A percentile compares a stretch with the other conserved stretches of the same genome.
Evolutionary conservation across 1,139 yeast genomes (phyloP).

Genomic region (Geotrichum bryndzae): DNA sequence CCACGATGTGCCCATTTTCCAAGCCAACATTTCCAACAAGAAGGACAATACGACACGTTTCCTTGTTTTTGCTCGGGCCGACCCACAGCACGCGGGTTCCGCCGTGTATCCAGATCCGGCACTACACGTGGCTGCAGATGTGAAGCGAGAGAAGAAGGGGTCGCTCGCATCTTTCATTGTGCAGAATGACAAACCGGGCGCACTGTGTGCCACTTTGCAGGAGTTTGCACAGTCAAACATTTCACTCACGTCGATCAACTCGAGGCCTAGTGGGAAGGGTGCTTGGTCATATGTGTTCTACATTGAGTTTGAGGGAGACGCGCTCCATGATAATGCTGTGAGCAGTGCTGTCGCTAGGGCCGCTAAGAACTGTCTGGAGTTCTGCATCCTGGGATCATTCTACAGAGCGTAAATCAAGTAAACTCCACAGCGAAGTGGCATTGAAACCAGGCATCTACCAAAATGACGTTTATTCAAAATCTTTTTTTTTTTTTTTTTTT

Average conservation of each 20-base stretch:
- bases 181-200: conserved; percentile 65
- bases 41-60: conserved; percentile 79
- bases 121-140: background rate
- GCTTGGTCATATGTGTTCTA: conserved; percentile 87
- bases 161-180: conserved; percentile 63
- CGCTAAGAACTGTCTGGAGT: background rate
- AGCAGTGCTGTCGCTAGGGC: conserved; percentile 6
- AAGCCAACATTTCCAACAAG: conserved; percentile 59
- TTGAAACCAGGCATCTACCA: background rate
- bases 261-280: conserved; percentile 53
- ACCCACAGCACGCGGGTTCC: background rate
- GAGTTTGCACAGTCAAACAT: conserved; percentile 53
- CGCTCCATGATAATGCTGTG: background rate
- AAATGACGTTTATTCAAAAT: background rate
- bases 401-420: background rate
- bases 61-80: conserved; percentile 48
- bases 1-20: conserved; percentile 53
- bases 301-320: conserved; percentile 50
- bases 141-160: conserved; percentile 25
- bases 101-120: background rate
- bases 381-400: conserved; percentile 15
- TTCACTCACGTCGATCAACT: conserved; percentile 64
- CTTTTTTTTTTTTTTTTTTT: background rate
- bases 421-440: background rate
- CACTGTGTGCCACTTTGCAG: conserved; percentile 60